These are phyloP conservation scores for Podospora fimiseda DNA, from an alignment of 495 filamentous ascomycete genomes.

Conservation along the genomic window DNA sequence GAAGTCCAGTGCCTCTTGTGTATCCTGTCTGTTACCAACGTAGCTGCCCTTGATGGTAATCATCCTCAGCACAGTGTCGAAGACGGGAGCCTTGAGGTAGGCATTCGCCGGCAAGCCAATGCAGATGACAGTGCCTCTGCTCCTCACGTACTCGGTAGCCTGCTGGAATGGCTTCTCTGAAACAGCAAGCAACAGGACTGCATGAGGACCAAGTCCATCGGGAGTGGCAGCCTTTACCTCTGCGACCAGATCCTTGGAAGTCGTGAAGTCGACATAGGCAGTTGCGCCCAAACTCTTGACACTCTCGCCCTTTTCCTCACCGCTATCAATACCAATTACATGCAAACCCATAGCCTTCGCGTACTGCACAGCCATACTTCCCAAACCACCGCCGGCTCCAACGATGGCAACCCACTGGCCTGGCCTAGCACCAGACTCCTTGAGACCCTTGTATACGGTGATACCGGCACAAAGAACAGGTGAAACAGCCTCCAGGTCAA, in stretches of 20 bases:
- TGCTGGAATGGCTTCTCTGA: constrained; percentile 92
- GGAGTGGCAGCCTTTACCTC: constrained; percentile 73
- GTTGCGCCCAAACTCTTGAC: constrained; percentile 60
- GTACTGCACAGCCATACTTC: constrained; percentile 77
- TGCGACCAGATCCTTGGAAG: constrained; percentile 64
- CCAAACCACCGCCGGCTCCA: constrained; percentile 82
- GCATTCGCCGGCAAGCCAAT: constrained; percentile 81
- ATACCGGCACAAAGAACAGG: constrained; percentile 84
- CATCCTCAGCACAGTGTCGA: constrained; percentile 78
- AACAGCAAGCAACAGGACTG: constrained; percentile 78
- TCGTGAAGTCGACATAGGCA: constrained; percentile 72
- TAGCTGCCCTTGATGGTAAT: constrained; percentile 90
- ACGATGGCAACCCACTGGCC: constrained; percentile 82
- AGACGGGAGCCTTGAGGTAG: constrained; percentile 73
- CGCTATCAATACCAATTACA: constrained; percentile 71
- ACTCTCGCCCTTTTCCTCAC: constrained; percentile 69
- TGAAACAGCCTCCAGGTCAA: constrained; percentile 68
- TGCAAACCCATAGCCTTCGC: constrained; percentile 83
- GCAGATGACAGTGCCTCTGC: constrained; percentile 70
- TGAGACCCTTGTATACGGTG: constrained; percentile 89
- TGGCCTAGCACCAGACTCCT: constrained; percentile 66
- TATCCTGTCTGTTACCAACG: constrained; percentile 84
- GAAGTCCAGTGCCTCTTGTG: constrained; percentile 81
- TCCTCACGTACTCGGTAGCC: constrained; percentile 72
- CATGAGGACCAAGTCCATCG: constrained; percentile 79